Percentiles rank a stretch among this genome's conserved stretches.
These are phyloP conservation scores for Arthrinium puccinioides DNA, from an alignment of 2,329 filamentous ascomycete genomes.

Conservation along the genomic window DNA sequence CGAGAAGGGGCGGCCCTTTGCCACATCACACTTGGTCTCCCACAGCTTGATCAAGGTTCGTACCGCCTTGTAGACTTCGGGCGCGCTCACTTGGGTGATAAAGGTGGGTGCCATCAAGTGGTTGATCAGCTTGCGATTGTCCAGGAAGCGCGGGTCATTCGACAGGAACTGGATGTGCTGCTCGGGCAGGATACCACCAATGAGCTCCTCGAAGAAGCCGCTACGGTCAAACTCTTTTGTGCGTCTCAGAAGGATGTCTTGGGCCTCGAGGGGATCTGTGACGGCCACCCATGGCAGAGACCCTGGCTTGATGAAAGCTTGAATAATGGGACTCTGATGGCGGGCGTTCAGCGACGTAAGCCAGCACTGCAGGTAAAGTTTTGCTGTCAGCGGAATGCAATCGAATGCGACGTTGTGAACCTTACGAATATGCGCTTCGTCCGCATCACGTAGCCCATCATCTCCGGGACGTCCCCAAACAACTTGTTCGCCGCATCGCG, in stretches of 20 bases:
- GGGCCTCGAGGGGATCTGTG: constrained; percentile 31
- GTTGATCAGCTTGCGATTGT: constrained; percentile 2
- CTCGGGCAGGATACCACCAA: constrained; percentile 3
- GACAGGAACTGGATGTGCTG: constrained; percentile 3
- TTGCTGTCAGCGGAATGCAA: no score
- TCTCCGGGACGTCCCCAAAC: constrained; percentile 35
- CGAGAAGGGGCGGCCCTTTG: constrained; percentile 2
- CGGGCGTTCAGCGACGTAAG: constrained; percentile 21
- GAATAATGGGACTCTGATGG: constrained; percentile 33
- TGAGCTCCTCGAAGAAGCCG: constrained; percentile 6
- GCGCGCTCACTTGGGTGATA: constrained; percentile 3
- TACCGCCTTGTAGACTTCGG: constrained; percentile 1
- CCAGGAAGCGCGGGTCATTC: neutral
- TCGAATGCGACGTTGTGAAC: no score
- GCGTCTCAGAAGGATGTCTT: constrained; percentile 36
- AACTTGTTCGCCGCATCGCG: constrained; percentile 22
- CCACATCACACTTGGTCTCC: constrained; percentile 2
- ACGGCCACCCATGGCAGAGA: constrained; percentile 34
- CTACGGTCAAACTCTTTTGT: constrained; percentile 36
- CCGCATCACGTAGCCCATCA: constrained; percentile 26
- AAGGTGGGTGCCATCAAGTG: constrained; percentile 6
- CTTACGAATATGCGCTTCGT: constrained; percentile 16
- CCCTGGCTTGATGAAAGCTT: constrained; percentile 36
- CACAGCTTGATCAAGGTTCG: constrained; percentile 2
- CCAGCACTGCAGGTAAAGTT: no score